phyloP scores from a whole-genome alignment of 768 basidiomycete genomes.

The Artomyces pyxidatus region DNA sequence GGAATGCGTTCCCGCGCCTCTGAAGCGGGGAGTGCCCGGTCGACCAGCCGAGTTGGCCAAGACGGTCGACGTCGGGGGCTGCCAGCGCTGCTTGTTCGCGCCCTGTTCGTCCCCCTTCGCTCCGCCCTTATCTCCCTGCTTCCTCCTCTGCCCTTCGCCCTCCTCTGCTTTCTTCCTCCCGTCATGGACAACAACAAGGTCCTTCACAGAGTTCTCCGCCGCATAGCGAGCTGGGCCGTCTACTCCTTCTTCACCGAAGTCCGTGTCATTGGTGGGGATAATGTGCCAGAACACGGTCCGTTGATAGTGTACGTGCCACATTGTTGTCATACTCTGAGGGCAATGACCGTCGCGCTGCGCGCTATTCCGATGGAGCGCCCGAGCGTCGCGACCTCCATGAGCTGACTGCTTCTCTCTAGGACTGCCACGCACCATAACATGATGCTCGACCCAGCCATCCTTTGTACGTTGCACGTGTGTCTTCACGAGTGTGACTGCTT shows the following conservation, averaged over 20 bases:
- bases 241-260: slow-evolving; percentile 87
- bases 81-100: neutral
- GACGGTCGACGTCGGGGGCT: neutral
- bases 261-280: slow-evolving; percentile 78
- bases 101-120: neutral
- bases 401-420: too few species aligned
- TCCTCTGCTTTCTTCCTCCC: neutral
- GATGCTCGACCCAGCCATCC: slow-evolving; percentile 81
- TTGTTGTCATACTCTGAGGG: neutral
- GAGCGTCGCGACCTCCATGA: slow-evolving; percentile 8
- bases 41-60: too few species aligned
- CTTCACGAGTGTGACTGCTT: slow-evolving; percentile 12
- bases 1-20: slow-evolving; percentile 7
- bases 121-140: neutral
- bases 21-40: neutral
- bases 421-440: slow-evolving; percentile 90
- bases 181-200: slow-evolving; percentile 29
- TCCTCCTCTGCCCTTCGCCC: neutral
- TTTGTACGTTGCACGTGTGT: slow-evolving; percentile 47
- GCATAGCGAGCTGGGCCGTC: slow-evolving; percentile 64
- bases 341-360: too few species aligned
- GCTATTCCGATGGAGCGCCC: too few species aligned
- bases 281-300: slow-evolving; percentile 83
- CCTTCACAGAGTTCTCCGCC: slow-evolving; percentile 65
- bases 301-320: slow-evolving; percentile 84